These are phyloP conservation scores for Spizellomyces punctatus DNA, from an alignment of 192 early-diverging fungal species.

Conservation along the genomic window DNA sequence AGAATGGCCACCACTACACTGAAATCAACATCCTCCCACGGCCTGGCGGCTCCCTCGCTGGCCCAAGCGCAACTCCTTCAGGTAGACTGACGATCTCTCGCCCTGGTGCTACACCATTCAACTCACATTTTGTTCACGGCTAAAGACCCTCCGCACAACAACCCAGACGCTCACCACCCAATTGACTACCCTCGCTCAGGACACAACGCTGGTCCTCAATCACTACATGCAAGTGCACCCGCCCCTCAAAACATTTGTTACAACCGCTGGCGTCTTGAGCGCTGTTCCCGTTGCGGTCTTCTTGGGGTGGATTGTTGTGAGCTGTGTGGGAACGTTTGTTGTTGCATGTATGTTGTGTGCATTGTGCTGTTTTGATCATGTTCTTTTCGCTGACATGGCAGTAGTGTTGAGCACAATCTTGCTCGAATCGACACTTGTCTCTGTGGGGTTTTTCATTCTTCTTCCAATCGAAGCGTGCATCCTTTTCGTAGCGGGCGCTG, in stretches of 20 bases:
- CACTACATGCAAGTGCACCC: constrained; percentile 4
- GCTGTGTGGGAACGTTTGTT: neutral
- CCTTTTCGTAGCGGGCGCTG: neutral
- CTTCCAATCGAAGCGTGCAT: neutral
- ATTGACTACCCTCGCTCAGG: neutral
- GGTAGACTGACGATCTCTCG: too few species aligned
- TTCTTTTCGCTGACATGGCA: neutral
- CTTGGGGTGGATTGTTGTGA: neutral
- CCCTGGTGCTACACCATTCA: too few species aligned
- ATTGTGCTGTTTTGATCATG: neutral
- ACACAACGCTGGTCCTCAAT: neutral
- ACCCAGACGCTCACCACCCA: neutral
- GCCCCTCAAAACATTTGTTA: neutral
- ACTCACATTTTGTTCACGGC: too few species aligned
- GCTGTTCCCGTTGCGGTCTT: neutral
- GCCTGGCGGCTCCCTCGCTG: too few species aligned
- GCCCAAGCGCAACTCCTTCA: too few species aligned
- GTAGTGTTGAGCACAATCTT: neutral
- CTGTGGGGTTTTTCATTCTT: neutral
- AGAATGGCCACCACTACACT: too few species aligned
- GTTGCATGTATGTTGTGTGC: neutral
- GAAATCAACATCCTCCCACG: too few species aligned
- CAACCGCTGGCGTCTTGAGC: neutral
- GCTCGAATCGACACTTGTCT: neutral
- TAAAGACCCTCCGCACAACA: too few species aligned